These are phyloP conservation scores for Closterium sp. DNA, from an alignment of 139 green algal species.

Conservation along the genomic window DNA sequence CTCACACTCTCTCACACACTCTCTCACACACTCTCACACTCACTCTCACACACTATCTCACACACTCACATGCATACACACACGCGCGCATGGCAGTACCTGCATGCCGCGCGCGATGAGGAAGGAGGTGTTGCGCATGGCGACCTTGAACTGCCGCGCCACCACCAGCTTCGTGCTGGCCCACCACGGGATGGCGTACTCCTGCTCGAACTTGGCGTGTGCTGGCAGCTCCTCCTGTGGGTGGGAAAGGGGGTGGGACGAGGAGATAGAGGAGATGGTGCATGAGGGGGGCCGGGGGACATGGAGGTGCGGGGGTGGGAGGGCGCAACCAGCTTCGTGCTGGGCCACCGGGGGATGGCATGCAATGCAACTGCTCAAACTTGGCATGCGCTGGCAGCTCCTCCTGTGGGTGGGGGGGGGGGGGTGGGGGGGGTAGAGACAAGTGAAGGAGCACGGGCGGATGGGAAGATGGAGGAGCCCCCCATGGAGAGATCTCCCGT, in stretches of 20 bases:
- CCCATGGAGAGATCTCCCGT: too few species aligned
- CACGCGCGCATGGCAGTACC: neutral
- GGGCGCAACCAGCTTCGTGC: neutral
- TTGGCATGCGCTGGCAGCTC: neutral
- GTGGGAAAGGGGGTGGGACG: neutral
- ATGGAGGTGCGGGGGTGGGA: neutral
- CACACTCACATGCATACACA: neutral
- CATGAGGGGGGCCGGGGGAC: neutral
- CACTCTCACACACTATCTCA: too few species aligned
- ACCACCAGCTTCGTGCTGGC: slow-evolving; percentile 26
- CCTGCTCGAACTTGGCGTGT: slow-evolving; percentile 16
- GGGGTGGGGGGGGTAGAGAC: neutral
- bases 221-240: slow-evolving; percentile 1
- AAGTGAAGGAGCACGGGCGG: neutral
- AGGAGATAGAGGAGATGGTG: neutral
- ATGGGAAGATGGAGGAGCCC: neutral
- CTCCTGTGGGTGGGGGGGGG: neutral
- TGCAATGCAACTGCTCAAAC: slow-evolving; percentile 24
- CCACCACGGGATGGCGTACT: slow-evolving; percentile 14
- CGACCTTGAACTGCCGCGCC: slow-evolving; percentile 14
- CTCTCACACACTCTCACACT: too few species aligned
- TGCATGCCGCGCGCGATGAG: neutral
- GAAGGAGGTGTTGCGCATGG: slow-evolving; percentile 20
- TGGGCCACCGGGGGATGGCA: neutral
- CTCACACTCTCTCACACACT: too few species aligned